Evolutionary conservation across 441 rosid species (phyloP).

Genomic region (Syzygium syzygioides): DNA sequence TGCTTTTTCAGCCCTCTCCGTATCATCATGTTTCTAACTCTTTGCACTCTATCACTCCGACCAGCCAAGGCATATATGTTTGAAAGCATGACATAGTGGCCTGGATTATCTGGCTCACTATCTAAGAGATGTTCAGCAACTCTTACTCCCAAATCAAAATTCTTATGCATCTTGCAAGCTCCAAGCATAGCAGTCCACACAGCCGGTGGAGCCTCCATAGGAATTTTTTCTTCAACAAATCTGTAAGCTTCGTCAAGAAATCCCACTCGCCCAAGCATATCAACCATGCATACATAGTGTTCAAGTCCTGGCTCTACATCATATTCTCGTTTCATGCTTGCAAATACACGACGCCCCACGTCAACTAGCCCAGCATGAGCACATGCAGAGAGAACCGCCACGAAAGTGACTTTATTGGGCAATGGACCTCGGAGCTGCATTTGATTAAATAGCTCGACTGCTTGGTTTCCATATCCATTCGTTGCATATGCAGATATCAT

Average conservation of each 20-base stretch:
- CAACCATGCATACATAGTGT: constrained; percentile 77
- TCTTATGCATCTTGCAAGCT: constrained; percentile 92
- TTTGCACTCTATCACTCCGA: constrained; percentile 58
- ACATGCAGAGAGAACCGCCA: constrained; percentile 77
- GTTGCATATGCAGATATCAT: constrained; percentile 84
- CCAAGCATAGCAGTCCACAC: constrained; percentile 95
- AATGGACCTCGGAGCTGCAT: constrained; percentile 36
- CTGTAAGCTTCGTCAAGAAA: constrained; percentile 52
- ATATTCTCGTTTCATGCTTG: constrained; percentile 49
- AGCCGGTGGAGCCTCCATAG: constrained; percentile 48
- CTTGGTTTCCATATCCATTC: constrained; percentile 63
- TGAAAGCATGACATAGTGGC: constrained; percentile 81
- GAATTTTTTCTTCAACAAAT: constrained; percentile 38
- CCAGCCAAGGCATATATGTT: constrained; percentile 82
- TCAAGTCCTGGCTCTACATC: constrained; percentile 49
- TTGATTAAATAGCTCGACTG: constrained; percentile 41
- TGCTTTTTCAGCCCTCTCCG: constrained; percentile 53
- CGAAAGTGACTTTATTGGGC: constrained; percentile 69
- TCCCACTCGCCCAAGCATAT: constrained; percentile 93
- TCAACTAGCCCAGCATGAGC: constrained; percentile 74
- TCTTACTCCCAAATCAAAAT: constrained; percentile 60
- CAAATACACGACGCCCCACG: constrained; percentile 41
- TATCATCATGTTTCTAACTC: constrained; percentile 61
- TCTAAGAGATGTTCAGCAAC: constrained; percentile 69
- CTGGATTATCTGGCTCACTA: constrained; percentile 74